Conservation (phyloP, 768 basidiomycete species). For the Fomitopsis serialis region DNA sequence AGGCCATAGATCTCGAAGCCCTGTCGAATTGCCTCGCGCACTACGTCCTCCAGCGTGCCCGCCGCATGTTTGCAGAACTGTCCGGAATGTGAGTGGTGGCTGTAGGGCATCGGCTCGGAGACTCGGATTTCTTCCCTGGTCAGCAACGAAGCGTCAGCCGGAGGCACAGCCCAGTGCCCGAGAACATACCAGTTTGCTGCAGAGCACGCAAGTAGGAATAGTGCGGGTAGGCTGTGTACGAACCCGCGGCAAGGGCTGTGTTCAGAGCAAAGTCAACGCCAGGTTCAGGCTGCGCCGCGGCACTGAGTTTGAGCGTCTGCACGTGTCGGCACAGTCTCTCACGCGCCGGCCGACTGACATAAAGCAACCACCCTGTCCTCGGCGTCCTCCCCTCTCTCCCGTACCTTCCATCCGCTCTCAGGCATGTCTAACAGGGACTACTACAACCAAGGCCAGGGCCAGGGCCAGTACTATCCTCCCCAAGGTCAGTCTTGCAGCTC, state of each 20-base stretch:
- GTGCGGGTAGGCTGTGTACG: not conserved
- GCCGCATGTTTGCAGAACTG: slow-evolving; percentile 90
- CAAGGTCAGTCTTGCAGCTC: slow-evolving; percentile 31
- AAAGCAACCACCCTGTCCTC: not conserved
- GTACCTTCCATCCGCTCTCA: slow-evolving; percentile 10
- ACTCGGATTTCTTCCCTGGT: not conserved
- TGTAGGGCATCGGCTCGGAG: slow-evolving; percentile 46
- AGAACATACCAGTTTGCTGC: not conserved
- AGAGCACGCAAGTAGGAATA: not conserved
- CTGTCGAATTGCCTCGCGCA: slow-evolving; percentile 71
- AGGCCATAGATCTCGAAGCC: slow-evolving; percentile 82
- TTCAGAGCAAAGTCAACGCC: not conserved
- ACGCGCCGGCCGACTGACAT: not conserved
- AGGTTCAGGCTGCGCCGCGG: not conserved
- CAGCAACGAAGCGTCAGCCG: not conserved
- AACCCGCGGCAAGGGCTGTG: not conserved
- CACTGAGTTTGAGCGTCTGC: not conserved
- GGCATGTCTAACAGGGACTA: slow-evolving; percentile 68
- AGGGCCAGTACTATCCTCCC: slow-evolving; percentile 51
- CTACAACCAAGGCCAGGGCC: slow-evolving; percentile 46
- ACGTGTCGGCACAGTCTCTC: not conserved
- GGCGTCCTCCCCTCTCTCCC: slow-evolving; percentile 6
- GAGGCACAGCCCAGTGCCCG: not conserved
- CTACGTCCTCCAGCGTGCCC: slow-evolving; percentile 76
- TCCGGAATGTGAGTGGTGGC: slow-evolving; percentile 90